Evolutionary conservation across 495 filamentous ascomycete species (phyloP).

Genomic region (Massariosphaeria phaeospora): DNA sequence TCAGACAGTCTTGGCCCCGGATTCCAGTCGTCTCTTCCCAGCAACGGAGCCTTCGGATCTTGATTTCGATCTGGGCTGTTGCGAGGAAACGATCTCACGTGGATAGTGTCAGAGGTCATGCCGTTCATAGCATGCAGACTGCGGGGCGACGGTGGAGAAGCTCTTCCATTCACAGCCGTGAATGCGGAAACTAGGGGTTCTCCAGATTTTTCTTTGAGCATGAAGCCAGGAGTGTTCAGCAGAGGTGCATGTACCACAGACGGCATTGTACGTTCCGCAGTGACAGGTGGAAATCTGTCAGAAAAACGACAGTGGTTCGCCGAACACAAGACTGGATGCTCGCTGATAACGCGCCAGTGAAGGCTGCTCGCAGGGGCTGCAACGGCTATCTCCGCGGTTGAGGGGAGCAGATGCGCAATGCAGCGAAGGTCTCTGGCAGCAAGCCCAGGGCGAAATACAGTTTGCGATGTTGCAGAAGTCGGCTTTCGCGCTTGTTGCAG

Average conservation of each 20-base stretch:
- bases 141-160: conserved; percentile 25
- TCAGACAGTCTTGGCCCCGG: conserved; percentile 1
- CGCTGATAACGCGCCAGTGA: too few relatives aligned
- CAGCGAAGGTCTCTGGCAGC: too few relatives aligned
- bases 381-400: too few relatives aligned
- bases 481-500: conserved; percentile 26
- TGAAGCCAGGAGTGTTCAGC: conserved; percentile 25
- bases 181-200: conserved; percentile 28
- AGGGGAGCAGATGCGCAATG: too few relatives aligned
- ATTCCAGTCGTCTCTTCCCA: conserved; percentile 15
- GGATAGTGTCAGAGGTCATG: conserved; percentile 19
- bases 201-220: conserved; percentile 27
- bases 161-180: conserved; percentile 34
- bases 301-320: too few relatives aligned
- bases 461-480: conserved; percentile 11
- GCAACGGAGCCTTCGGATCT: conserved; percentile 10
- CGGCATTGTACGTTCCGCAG: conserved; percentile 26
- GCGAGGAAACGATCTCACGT: conserved; percentile 17
- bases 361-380: too few relatives aligned
- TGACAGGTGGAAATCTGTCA: too few relatives aligned
- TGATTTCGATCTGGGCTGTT: conserved; percentile 2
- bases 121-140: conserved; percentile 13
- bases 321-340: too few relatives aligned
- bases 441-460: too few relatives aligned
- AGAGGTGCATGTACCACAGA: conserved; percentile 20